Evolutionary conservation across 495 filamentous ascomycete genomes (phyloP), one percentile per base, ranked within the genome.

Genomic region (Trichoderma gamsii): DNA sequence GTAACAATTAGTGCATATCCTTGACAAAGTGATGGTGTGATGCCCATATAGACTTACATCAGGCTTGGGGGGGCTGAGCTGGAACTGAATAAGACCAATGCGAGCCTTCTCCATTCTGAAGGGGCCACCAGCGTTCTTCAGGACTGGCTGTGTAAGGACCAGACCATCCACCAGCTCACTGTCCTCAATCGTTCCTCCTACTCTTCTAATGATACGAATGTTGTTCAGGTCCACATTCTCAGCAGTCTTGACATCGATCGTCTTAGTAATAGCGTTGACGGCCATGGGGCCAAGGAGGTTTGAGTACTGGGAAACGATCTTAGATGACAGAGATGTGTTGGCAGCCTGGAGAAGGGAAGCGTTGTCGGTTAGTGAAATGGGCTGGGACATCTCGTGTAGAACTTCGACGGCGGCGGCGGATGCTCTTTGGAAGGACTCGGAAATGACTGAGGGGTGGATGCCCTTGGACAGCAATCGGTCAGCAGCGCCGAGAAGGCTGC

Each of bases 71-170:
- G 95, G 94, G 77, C 92, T 96, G 68, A 99, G 87, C 76, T 98
- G 95, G 85, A 99, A 99, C 77, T 99, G 95, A 72, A 99, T 97
- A 67, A 99, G 83, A 51, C 92, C 95, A 81, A 99, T 99, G 82
- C 80, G 89, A 63, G 95, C 96, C 84, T 97, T 99, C 82, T 99
- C 95, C 84, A 97, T 94, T 76, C 93, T 85, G 71, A 90, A 85
- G 25, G 95, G 94, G 8, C 95, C 95, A 72, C 93, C 92, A 23
- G 91, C 93, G 76, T 86, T 91, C 85, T 99, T 99, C 77, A 98
- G 87, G 59, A 96, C 93, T 25, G 86, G 86, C 78, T 99, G 95
- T 75, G 92, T 92, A 70, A 99, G 83, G 68, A 99, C 93, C 66
- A 99, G 77, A 13, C 95, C 95, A 76, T 99, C 96, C 38, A 98